Percentiles rank a stretch among this genome's conserved stretches.
phyloP scores from a whole-genome alignment of 192 early-diverging fungal genomes.

The Coemansia sp. region DNA sequence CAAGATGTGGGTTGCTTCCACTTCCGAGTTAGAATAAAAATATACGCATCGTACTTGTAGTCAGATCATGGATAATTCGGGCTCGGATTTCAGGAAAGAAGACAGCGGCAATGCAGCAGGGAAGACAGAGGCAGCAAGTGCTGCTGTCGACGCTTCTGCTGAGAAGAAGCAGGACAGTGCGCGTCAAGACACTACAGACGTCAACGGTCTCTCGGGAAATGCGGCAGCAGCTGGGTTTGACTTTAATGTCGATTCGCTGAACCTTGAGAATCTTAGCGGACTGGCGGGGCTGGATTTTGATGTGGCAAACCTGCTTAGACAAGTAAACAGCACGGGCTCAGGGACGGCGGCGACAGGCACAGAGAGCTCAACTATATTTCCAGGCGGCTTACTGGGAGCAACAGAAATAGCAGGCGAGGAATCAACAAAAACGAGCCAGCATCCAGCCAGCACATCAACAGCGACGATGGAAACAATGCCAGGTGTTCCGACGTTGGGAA shows the following conservation, averaged over 20 bases:
- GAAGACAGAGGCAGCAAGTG: neutral
- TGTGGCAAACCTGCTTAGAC: conserved; percentile 37
- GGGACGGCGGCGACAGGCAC: neutral
- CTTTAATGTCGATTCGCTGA: conserved; percentile 48
- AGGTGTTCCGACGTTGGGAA: neutral
- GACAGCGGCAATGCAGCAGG: neutral
- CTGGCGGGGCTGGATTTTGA: conserved; percentile 44
- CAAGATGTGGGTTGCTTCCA: neutral
- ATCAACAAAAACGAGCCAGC: neutral
- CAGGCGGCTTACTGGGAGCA: neutral
- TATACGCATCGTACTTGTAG: neutral
- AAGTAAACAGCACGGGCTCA: conserved; percentile 29
- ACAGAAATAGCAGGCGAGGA: neutral
- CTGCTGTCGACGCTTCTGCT: neutral
- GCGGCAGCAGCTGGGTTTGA: conserved; percentile 18
- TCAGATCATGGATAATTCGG: conserved; percentile 1
- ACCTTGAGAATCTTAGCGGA: conserved; percentile 28
- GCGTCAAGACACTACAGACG: conserved; percentile 1
- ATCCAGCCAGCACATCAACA: conserved; percentile 1
- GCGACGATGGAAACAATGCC: neutral
- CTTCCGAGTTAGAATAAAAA: neutral
- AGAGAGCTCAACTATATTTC: neutral
- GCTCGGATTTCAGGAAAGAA: neutral
- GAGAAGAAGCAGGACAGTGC: neutral
- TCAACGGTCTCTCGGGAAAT: neutral